Evolutionary conservation across 345 rosid species (phyloP), one percentile per base, ranked within the genome.

Genomic region (Salix exigua): DNA sequence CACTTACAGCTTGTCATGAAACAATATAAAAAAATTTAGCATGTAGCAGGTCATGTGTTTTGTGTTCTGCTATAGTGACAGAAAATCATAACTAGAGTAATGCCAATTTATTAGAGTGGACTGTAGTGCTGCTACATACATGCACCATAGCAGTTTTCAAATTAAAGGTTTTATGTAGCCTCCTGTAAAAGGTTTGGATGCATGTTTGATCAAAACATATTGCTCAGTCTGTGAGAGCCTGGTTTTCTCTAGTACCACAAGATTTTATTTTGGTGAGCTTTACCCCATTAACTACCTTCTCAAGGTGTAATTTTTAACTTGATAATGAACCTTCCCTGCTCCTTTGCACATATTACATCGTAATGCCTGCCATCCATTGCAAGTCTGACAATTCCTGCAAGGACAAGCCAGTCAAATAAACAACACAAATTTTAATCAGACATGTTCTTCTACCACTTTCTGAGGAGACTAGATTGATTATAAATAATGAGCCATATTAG

Each of bases 271-370:
- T 53, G 73, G 40, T 31, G 12, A 64, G 55, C 55, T 64, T 73
- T 9, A n/a, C 23, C 23, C 70, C n/a, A 70, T 35, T 53, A 10
- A 77, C 11, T 83, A 94, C 98, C 97, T 90, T 88, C 86, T 88
- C 86, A 92, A 81, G 66, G 85, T 86, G 82, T 86, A 87, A 79
- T 81, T 87, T 86, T 91, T 94, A 70, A 94, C 95, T 87, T 92
- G 97, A 81, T 87, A 94, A 18, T 84, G 89, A 82, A 92, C 97
- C 82, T 80, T 86, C 83, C 98, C 98, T 18, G 91, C 88, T 81
- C 98, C 97, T 89, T 85, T 87, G 86, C 98, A 94, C 97, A 89
- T 91, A 53, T 90, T 87, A 81, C 98, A 94, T 46, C 92, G 85
- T 83, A 92, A 83, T 42, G 97, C 97, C 75, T 88, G 96, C 97